Evolutionary conservation across 1,139 yeast genomes (phyloP), one percentile per base, ranked within the genome.

Genomic region (Protomyces lactucae-debilis): DNA sequence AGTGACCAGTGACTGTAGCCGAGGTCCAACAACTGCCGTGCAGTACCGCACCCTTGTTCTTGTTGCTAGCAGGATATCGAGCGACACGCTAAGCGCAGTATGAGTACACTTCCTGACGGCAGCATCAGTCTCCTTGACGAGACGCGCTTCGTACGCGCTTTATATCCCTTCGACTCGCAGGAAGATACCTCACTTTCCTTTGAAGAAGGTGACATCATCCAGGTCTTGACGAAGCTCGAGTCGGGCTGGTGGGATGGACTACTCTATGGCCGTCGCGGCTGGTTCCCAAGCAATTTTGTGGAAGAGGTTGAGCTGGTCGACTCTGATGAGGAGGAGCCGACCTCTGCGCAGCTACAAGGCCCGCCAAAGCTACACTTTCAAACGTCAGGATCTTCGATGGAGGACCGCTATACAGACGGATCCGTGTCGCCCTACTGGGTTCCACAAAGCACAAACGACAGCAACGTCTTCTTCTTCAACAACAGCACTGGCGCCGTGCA

Each of bases 161-260:
- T 93, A 86, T 75, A 96, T 91, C 25, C 88, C 97, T 0, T 72
- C 63, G 55, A 65, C 89, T 97, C 74, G 81, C 83, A 60, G 80
- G 96, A 70, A 87, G 88, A 54, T 84, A 86, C 69, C 97, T 92
- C 75, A 80, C 82, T 66, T 84, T 82, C 65, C 88, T 96, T 70
- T 82, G 86, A 23, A 83, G 84, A 69, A 35, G 77, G 77, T 67
- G 98, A 92, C 74, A 77, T 92, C 71, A 80, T 83, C 70, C 76
- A 80, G 64, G 75, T 91, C 45, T 82, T 92, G 28, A 77, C 79
- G 65, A 87, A 84, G 64, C 71, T 74, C 18, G 71, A 72, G 48
- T 72, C 76, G 3, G 78, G 78, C 16, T 75, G 77, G 77, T 75
- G 77, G 77, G 76, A 75, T 61, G 78, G 78, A 21, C 68, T 69